phyloP scores from a whole-genome alignment of 768 basidiomycete species.

The Coprinellus micaceus region DNA sequence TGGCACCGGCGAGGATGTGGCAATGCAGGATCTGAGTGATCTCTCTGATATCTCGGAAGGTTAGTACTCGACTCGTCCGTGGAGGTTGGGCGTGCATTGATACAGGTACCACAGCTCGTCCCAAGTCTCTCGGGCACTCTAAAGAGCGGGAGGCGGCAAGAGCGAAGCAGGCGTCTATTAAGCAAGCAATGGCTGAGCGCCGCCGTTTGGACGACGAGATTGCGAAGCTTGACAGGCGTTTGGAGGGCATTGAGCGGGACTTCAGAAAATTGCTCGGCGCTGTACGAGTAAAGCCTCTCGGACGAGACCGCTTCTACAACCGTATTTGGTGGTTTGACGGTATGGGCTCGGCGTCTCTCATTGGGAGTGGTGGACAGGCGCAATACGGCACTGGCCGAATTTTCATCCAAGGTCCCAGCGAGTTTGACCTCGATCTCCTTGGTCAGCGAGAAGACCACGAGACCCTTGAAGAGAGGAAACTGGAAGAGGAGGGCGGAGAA shows the following conservation, averaged over 20 bases:
- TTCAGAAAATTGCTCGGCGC: conserved; percentile 87
- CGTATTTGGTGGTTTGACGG: conserved; percentile 99
- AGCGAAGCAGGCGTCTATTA: conserved; percentile 72
- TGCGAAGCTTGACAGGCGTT: conserved; percentile 71
- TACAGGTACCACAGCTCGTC: conserved; percentile 7
- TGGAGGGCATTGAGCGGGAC: conserved; percentile 89
- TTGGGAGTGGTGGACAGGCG: conserved; percentile 73
- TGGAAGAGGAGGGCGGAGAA: conserved; percentile 77
- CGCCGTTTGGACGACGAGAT: conserved; percentile 87
- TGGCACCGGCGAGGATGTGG: conserved; percentile 53
- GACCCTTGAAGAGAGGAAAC: conserved; percentile 57
- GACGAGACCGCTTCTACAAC: conserved; percentile 91
- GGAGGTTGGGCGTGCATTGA: no score
- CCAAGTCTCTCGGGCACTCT: conserved; percentile 48
- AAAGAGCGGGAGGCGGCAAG: conserved; percentile 81
- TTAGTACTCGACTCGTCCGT: no score
- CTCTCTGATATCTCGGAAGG: conserved; percentile 67
- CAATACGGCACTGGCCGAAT: conserved; percentile 87
- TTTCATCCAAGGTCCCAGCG: conserved; percentile 90
- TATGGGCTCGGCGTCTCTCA: conserved; percentile 77
- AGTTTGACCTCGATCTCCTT: conserved; percentile 73
- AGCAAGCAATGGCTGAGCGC: conserved; percentile 79
- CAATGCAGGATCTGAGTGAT: conserved; percentile 66
- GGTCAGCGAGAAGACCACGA: conserved; percentile 49
- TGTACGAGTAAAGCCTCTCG: conserved; percentile 83